A percentile compares a stretch with the other conserved stretches of the same genome.
phyloP scores from a whole-genome alignment of 2,329 filamentous ascomycete species.

The Ophioceras dolichostomum region DNA sequence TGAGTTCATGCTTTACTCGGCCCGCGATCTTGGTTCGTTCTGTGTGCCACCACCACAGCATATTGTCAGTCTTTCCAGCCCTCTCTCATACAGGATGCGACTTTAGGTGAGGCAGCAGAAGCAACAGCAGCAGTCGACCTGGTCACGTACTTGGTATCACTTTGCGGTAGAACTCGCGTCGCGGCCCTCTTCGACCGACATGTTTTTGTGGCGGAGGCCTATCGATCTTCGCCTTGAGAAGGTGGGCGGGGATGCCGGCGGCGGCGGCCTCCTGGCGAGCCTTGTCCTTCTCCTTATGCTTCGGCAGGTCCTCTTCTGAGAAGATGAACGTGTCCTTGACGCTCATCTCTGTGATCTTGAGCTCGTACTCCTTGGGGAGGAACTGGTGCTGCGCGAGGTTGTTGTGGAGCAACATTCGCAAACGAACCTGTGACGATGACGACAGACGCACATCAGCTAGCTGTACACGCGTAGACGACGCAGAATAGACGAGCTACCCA shows the following conservation, averaged over 20 bases:
- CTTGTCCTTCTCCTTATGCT: slow-evolving; percentile 51
- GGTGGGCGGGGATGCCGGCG: slow-evolving; percentile 44
- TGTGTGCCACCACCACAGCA: no score
- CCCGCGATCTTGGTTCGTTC: slow-evolving; percentile 71
- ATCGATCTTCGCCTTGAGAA: slow-evolving; percentile 33
- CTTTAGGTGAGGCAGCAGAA: slow-evolving; percentile 3
- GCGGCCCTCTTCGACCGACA: slow-evolving; percentile 10
- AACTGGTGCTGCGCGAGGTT: slow-evolving; percentile 54
- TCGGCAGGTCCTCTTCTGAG: slow-evolving; percentile 82
- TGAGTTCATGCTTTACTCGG: slow-evolving; percentile 63
- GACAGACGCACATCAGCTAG: no score
- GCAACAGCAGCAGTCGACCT: background rate
- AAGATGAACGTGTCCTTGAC: slow-evolving; percentile 85
- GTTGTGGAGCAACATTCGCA: slow-evolving; percentile 56
- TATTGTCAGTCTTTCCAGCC: no score
- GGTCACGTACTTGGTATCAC: slow-evolving; percentile 54
- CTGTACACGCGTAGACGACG: no score
- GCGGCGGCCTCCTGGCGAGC: slow-evolving; percentile 41
- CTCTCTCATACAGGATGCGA: no score
- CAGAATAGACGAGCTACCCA: no score
- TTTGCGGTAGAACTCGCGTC: slow-evolving; percentile 49
- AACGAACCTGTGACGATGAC: slow-evolving; percentile 22
- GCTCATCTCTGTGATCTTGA: slow-evolving; percentile 37
- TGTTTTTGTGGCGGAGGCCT: slow-evolving; percentile 23
- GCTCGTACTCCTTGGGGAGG: slow-evolving; percentile 80